Evolutionary conservation across 2,329 filamentous ascomycete species (phyloP), one percentile per base, ranked within the genome.

Genomic region (Aspergillus hortae): DNA sequence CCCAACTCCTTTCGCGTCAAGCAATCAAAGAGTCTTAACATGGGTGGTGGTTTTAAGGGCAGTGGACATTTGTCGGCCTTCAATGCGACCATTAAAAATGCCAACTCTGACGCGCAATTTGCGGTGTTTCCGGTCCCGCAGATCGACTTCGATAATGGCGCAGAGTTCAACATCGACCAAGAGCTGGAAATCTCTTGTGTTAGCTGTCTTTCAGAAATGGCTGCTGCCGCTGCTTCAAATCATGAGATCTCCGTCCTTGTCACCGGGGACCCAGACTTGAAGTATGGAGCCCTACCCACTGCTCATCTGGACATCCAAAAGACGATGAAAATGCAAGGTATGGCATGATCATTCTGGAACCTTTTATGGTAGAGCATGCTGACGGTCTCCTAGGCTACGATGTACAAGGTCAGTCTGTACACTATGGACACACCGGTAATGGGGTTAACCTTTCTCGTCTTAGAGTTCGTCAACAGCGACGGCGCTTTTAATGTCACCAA

Each of bases 271-370:
- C 57, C 62, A 3, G 41, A 58, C 33, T 44, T 65, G 43, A 59
- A 62, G 10, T 15, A 59, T 10, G 56, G 56, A 3, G 56, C 21
- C 5, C 47, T 65, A 3, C 63, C 62, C 0, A 65, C 57, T 2
- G 57, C 58, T 14, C 61, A 62, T 51, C 53, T 65, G 21, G 33
- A 59, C 45, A 63, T 65, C 19, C 52, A 59, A 17, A 65, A 64
- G 43, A 61, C 27, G 5, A 54, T 65, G 46, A 42, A 45, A 0
- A 59, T 65, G 54, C 52, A 56, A 6, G 57, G 62, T 64, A 45
- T 32, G 55, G 43, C 38, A 32, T 33, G 15, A 1, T 12, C 12
- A 19, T 12, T 14, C 1, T 2, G 17, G 6, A 19, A 12, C 7
- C 7, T n/a, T 19, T 7, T 11, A 23, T 6, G 23, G 17, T 43